Conservation (phyloP, 2,329 filamentous ascomycete species). For the Epichloe typhina region DNA sequence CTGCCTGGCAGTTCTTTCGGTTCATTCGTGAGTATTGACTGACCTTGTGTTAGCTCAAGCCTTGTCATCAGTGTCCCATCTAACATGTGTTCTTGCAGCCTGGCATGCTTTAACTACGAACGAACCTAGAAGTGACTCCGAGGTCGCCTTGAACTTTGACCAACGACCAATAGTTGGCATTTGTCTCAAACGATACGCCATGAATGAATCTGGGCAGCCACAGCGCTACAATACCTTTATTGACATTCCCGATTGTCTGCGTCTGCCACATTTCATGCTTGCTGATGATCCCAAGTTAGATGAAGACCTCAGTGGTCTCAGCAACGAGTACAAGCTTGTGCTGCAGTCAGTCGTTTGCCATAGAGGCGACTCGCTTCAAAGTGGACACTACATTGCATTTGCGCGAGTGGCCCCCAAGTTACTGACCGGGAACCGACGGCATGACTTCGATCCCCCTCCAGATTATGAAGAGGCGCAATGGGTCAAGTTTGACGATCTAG, state of each 20-base stretch:
- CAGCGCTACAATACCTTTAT: conserved; percentile 68
- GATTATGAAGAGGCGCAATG: conserved; percentile 63
- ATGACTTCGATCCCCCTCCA: conserved; percentile 44
- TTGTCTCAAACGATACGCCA: conserved; percentile 75
- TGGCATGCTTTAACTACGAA: conserved; percentile 60
- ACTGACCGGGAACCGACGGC: conserved; percentile 44
- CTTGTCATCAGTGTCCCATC: background rate
- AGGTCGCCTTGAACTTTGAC: conserved; percentile 81
- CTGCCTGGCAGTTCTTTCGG: conserved; percentile 95
- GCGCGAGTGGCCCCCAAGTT: conserved; percentile 58
- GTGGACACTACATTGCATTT: conserved; percentile 83
- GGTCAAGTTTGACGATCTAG: conserved; percentile 88
- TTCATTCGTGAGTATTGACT: conserved; percentile 57
- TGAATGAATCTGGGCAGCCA: conserved; percentile 55
- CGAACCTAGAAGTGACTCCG: conserved; percentile 51
- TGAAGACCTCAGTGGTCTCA: conserved; percentile 47
- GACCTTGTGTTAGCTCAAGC: background rate
- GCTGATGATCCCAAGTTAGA: conserved; percentile 58
- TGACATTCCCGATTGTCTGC: conserved; percentile 71
- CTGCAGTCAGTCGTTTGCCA: conserved; percentile 90
- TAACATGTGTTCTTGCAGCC: conserved; percentile 32
- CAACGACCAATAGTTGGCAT: conserved; percentile 80
- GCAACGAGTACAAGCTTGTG: conserved; percentile 84
- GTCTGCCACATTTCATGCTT: conserved; percentile 77
- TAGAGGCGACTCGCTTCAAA: conserved; percentile 70